phyloP scores from a whole-genome alignment of 2,329 filamentous ascomycete genomes.

The Blastomyces parvus region DNA sequence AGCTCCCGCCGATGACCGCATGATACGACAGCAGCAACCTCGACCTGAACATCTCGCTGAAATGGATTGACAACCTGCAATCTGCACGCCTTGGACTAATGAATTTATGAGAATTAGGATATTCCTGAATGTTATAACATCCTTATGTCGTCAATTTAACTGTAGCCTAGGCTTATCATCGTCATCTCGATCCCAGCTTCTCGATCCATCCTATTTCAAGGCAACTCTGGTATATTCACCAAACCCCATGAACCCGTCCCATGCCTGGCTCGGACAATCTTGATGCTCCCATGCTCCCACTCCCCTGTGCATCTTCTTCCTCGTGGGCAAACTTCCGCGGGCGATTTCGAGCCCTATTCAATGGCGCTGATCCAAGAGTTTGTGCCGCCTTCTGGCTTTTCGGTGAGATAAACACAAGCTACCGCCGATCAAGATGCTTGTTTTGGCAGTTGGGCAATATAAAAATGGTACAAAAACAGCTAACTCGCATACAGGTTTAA shows the following conservation, averaged over 20 bases:
- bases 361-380: constrained; percentile 60
- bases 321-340: constrained; percentile 67
- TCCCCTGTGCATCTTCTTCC: constrained; percentile 50
- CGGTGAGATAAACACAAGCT: constrained; percentile 46
- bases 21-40: too few species aligned
- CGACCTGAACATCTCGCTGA: too few species aligned
- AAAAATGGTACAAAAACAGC: not conserved
- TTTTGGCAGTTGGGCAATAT: not conserved
- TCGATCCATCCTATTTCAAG: not conserved
- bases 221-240: not conserved
- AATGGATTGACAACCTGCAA: too few species aligned
- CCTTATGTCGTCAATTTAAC: not conserved
- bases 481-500: constrained; percentile 52
- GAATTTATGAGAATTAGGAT: not conserved
- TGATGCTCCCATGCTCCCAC: constrained; percentile 36
- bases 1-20: not conserved
- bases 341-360: constrained; percentile 54
- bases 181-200: too few species aligned
- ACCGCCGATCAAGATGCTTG: not conserved
- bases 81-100: not conserved
- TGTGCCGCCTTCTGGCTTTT: constrained; percentile 86
- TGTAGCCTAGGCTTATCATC: not conserved
- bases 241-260: not conserved
- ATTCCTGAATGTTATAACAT: not conserved
- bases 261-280: constrained; percentile 2